These are phyloP conservation scores for Agaricus sinodeliciosus DNA, from an alignment of 768 basidiomycete genomes.

Conservation along the genomic window DNA sequence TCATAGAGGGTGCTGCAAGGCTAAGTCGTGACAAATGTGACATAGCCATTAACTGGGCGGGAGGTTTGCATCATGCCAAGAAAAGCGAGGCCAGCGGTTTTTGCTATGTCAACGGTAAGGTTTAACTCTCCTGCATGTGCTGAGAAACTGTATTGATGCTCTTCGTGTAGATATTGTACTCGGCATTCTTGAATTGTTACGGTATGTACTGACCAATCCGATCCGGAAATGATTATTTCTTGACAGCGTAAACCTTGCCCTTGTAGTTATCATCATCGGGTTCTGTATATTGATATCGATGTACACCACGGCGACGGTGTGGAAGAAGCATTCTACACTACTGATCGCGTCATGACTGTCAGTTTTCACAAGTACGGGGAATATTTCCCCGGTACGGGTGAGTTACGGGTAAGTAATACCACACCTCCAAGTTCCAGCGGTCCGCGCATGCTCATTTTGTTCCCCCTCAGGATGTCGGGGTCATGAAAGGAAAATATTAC, in stretches of 20 bases:
- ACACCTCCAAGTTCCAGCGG: background rate
- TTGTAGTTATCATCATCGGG: constrained; percentile 87
- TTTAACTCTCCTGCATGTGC: background rate
- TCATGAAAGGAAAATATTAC: constrained; percentile 91
- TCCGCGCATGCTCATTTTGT: background rate
- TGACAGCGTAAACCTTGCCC: background rate
- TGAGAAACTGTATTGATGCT: background rate
- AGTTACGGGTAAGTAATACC: constrained; percentile 61
- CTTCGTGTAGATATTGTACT: constrained; percentile 82
- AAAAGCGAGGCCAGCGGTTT: constrained; percentile 99
- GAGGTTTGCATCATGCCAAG: constrained; percentile 97
- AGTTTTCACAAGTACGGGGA: constrained; percentile 99
- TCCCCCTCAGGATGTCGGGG: constrained; percentile 72
- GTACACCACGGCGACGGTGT: constrained; percentile 99
- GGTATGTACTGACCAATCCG: constrained; percentile 33
- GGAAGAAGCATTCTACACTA: constrained; percentile 98
- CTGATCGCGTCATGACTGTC: constrained; percentile 97
- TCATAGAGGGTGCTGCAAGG: constrained; percentile 90
- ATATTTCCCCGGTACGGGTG: constrained; percentile 99
- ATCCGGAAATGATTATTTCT: background rate
- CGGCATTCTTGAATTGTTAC: constrained; percentile 88
- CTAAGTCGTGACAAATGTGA: constrained; percentile 96
- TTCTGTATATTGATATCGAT: constrained; percentile 97
- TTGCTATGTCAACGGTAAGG: constrained; percentile 93
- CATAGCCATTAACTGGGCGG: constrained; percentile 99